phyloP scores from a whole-genome alignment of 2,329 filamentous ascomycete species.

The Beauveria rudraprayagi region DNA sequence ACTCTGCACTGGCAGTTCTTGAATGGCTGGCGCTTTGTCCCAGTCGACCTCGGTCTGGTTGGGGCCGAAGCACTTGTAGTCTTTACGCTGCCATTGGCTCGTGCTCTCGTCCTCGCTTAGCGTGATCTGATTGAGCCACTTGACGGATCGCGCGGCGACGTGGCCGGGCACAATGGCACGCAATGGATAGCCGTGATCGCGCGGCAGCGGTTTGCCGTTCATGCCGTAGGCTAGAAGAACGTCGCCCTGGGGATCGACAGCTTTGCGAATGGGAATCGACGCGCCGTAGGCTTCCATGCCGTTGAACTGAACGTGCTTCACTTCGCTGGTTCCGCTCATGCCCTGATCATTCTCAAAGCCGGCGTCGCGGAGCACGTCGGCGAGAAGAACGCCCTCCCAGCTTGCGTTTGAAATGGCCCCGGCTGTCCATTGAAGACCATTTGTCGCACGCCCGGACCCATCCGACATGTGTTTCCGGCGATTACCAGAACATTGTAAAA shows the following conservation, averaged over 20 bases:
- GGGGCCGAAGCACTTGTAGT: constrained; percentile 63
- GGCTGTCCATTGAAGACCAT: constrained; percentile 51
- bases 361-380: constrained; percentile 48
- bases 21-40: constrained; percentile 55
- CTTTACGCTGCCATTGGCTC: constrained; percentile 57
- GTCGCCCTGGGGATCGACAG: constrained; percentile 52
- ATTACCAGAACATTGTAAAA: constrained; percentile 54
- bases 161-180: constrained; percentile 56
- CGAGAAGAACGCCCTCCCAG: constrained; percentile 49
- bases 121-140: constrained; percentile 59
- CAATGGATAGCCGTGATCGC: constrained; percentile 59
- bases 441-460: constrained; percentile 36
- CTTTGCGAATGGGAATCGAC: constrained; percentile 52
- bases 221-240: constrained; percentile 60
- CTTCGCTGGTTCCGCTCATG: constrained; percentile 27
- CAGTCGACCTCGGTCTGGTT: constrained; percentile 54
- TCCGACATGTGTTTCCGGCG: constrained; percentile 51
- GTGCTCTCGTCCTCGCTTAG: constrained; percentile 58
- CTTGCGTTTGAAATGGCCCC: constrained; percentile 53
- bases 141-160: constrained; percentile 59
- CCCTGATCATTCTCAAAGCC: constrained; percentile 38
- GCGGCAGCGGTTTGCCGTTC: constrained; percentile 56
- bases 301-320: constrained; percentile 48
- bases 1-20: constrained; percentile 61
- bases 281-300: constrained; percentile 54